Base-by-base conservation (phyloP, 306 rosid species). In the Trichosanthes truncata region DNA sequence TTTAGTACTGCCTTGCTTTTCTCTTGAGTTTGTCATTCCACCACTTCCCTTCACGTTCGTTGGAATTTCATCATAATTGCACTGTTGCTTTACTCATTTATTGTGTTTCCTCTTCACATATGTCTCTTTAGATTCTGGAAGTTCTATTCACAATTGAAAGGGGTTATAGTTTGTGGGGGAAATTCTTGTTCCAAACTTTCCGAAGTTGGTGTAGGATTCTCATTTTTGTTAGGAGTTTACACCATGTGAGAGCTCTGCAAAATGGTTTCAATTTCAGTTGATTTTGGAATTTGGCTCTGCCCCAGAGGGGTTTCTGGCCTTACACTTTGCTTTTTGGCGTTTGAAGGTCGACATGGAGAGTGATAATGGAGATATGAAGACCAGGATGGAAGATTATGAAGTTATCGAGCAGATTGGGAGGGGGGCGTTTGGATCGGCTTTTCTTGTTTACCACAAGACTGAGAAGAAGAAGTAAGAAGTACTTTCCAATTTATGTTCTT, bases 371-470 rank as follows among this genome's bases (percentile, higher is more conserved):
- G 85, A 88, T 41, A 62, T 84, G 80, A 87, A 79, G 87, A 89
- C 93, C 4, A 92, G 71, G 80, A 87, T 89, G 91, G 97, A 90
- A 60, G 90, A 87, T 78, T 94, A 94, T 82, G 94, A 94, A 79
- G 90, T 92, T 11, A 53, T 89, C 9, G 92, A 88, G 86, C 92
- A 94, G 84, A 88, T 94, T 85, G 97, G 98, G 20, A 90, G 97
- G 86, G 97, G 98, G 49, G 87, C 96, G 26, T 88, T 92, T 31
- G 97, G 96, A 77, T 84, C 93, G 11, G 89, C 97, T 66, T 94
- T 86, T 87, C 97, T 94, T 36, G 92, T 94, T 84, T 89, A 87
- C 33, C 96, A 90, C 65, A 92, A 87, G 82, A 74, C 82, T 61
- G 90, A 92, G 85, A 89, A 84, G 62, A 89, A 86, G 85, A 92